Percentiles rank a stretch among this genome's conserved stretches.
Evolutionary conservation across 805 yeast species (phyloP).

Genomic region (Grigorovia humatica): DNA sequence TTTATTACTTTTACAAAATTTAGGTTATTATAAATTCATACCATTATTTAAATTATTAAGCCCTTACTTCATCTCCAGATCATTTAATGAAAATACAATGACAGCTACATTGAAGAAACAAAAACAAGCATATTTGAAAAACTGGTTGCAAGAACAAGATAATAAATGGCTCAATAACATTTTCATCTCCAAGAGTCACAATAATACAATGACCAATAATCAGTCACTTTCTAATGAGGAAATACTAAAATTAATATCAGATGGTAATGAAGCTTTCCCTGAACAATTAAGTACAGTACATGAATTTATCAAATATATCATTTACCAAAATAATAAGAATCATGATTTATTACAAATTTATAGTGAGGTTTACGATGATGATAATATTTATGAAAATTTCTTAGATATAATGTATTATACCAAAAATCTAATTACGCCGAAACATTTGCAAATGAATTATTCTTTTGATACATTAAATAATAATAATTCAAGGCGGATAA

Average conservation of each 20-base stretch:
- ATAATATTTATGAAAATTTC: constrained; percentile 18
- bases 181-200: not conserved
- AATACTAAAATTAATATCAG: not conserved
- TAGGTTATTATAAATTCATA: constrained; percentile 37
- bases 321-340: constrained; percentile 14
- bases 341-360: constrained; percentile 17
- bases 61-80: constrained; percentile 35
- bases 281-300: constrained; percentile 12
- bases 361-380: constrained; percentile 22
- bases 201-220: constrained; percentile 3
- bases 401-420: constrained; percentile 21
- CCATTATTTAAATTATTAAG: constrained; percentile 34
- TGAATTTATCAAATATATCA: constrained; percentile 18
- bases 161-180: constrained; percentile 12
- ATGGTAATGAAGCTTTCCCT: constrained; percentile 11
- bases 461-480: constrained; percentile 13
- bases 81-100: constrained; percentile 25
- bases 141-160: constrained; percentile 24
- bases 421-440: constrained; percentile 14
- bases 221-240: not conserved
- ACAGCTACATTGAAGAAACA: constrained; percentile 21
- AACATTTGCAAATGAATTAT: constrained; percentile 12
- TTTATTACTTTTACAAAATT: constrained; percentile 39
- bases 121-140: constrained; percentile 13
- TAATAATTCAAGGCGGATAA: not conserved